phyloP scores from a whole-genome alignment of 2,329 filamentous ascomycete species.

The Colletotrichum theobromicola region DNA sequence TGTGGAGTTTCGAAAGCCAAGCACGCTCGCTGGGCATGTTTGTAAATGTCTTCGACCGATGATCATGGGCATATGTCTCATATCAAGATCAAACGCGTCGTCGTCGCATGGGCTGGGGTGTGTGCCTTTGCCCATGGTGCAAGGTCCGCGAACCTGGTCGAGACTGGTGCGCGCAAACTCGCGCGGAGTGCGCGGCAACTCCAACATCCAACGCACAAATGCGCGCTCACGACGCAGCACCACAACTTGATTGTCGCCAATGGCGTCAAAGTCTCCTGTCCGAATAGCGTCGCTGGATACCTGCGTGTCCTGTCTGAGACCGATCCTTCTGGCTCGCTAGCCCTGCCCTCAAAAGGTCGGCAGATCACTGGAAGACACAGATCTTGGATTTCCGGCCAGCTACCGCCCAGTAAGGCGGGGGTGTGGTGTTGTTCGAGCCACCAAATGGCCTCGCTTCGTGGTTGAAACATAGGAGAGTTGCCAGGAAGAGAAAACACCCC shows the following conservation, averaged over 20 bases:
- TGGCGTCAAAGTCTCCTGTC: background rate
- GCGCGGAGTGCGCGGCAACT: slow-evolving; percentile 3
- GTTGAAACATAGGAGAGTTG: background rate
- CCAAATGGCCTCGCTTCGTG: background rate
- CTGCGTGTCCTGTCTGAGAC: background rate
- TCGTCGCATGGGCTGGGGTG: background rate
- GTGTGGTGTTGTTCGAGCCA: background rate
- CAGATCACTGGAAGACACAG: background rate
- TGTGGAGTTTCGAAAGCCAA: background rate
- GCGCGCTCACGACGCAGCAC: background rate
- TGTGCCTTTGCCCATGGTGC: background rate
- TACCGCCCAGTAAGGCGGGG: background rate
- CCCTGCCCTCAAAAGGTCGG: background rate
- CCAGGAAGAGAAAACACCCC: background rate
- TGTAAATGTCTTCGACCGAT: background rate
- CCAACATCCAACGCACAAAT: background rate
- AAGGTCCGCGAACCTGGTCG: background rate
- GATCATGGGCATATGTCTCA: background rate
- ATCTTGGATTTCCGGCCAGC: background rate
- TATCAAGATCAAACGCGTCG: background rate
- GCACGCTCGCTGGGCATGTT: background rate
- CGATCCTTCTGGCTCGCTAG: background rate
- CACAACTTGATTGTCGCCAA: background rate
- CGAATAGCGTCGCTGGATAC: background rate
- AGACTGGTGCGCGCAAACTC: background rate